phyloP scores from a whole-genome alignment of 768 basidiomycete genomes.

The Sporobolomyces phaffii region DNA sequence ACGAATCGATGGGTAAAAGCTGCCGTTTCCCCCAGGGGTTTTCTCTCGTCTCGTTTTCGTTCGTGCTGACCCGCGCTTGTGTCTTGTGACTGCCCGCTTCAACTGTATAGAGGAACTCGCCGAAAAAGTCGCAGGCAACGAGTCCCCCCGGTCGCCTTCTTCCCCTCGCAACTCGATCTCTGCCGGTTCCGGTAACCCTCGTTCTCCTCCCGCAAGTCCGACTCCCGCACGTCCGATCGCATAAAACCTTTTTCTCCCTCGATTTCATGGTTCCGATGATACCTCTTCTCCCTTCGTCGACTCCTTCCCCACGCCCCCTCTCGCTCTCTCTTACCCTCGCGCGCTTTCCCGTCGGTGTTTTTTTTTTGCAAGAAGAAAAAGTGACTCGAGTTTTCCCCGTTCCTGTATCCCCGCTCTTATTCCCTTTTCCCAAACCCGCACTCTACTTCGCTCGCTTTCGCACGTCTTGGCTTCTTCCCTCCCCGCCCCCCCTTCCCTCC shows the following conservation, averaged over 20 bases:
- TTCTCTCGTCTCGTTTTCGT: background rate
- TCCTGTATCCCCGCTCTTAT: too few relatives aligned
- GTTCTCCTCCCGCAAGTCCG: constrained; percentile 32
- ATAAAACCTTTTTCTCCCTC: background rate
- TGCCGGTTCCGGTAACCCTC: background rate
- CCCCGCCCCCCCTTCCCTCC: background rate
- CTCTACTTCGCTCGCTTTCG: too few relatives aligned
- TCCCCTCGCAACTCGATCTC: constrained; percentile 36
- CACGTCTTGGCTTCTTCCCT: background rate
- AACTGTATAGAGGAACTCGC: constrained; percentile 35
- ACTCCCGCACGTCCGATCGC: constrained; percentile 14
- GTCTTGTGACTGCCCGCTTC: background rate
- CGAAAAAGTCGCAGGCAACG: constrained; percentile 38
- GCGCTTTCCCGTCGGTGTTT: background rate
- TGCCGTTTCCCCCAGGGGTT: background rate
- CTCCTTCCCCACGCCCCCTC: background rate
- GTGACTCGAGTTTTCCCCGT: too few relatives aligned
- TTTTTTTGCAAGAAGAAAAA: background rate
- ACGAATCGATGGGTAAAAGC: constrained; percentile 37
- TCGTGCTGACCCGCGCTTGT: background rate
- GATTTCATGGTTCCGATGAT: background rate
- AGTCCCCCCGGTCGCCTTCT: constrained; percentile 33
- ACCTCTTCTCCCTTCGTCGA: background rate
- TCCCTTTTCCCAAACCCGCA: too few relatives aligned
- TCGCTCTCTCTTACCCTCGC: background rate